Evolutionary conservation across 1,139 yeast genomes (phyloP).

Genomic region (Saccharomyces hybrid): DNA sequence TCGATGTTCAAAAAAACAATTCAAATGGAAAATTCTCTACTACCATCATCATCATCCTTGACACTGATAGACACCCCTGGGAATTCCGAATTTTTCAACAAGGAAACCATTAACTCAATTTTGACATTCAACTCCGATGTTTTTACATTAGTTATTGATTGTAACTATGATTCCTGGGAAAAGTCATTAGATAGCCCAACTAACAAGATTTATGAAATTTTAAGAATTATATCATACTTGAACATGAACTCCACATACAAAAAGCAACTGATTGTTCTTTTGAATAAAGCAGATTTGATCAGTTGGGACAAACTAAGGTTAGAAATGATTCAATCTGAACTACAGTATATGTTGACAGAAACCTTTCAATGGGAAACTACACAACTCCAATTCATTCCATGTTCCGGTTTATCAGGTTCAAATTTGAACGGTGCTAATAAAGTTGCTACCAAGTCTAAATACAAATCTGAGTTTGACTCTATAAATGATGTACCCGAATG

Average conservation of each 20-base stretch:
- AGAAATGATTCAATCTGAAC: constrained; percentile 44
- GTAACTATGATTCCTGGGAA: constrained; percentile 68
- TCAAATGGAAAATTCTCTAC: constrained; percentile 43
- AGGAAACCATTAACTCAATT: constrained; percentile 43
- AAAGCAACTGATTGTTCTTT: constrained; percentile 52
- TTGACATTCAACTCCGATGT: constrained; percentile 31
- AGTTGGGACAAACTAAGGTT: constrained; percentile 55
- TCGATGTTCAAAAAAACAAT: constrained; percentile 48
- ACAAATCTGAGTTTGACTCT: not conserved
- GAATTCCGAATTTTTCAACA: constrained; percentile 62
- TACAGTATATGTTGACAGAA: constrained; percentile 29
- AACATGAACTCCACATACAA: constrained; percentile 48
- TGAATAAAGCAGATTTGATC: constrained; percentile 66
- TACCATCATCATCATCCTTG: constrained; percentile 35
- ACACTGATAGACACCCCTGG: constrained; percentile 87
- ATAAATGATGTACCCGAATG: not conserved
- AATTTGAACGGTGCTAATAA: not conserved
- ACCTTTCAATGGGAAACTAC: not conserved
- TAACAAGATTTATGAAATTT: constrained; percentile 1
- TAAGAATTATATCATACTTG: not conserved
- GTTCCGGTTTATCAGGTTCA: not conserved
- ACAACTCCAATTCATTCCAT: not conserved
- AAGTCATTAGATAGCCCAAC: constrained; percentile 38
- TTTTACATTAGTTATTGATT: constrained; percentile 39
- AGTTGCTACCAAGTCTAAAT: not conserved